Evolutionary conservation across 306 rosid genomes (phyloP), one percentile per base, ranked within the genome.

Genomic region (Morella rubra): DNA sequence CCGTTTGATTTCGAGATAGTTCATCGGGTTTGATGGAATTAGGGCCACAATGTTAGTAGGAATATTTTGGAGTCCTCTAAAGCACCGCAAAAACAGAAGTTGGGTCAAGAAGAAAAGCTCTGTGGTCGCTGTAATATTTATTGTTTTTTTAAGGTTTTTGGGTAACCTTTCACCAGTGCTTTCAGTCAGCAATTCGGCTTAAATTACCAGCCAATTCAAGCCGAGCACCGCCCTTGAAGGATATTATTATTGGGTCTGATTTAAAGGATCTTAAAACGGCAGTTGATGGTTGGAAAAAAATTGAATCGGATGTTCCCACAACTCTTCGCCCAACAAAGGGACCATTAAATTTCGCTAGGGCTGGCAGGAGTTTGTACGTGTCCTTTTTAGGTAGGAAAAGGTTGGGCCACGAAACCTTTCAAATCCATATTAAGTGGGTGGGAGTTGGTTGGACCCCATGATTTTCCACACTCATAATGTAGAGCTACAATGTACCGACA

Each of bases 401-500:
- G 51, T 7, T 37, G 53, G 18, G 42, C 22, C 52, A n/a, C 7
- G 6, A 50, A n/a, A 49, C 6, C 24, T 51, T 4, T 40, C 61
- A 47, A 12, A 32, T 42, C 62, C 50, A 49, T 50, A 51, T 49
- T 76, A 40, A 14, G 73, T 65, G 58, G 79, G 58, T 65, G 73
- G 54, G 12, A 50, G 79, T 65, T 51, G 79, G 61, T 37, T 65
- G 54, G 79, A 65, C 19, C 6, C 2, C 27, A 41, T 65, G 71
- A 42, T 41, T 65, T 18, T n/a, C 50, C 50, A 42, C 15, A 18
- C 49, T 9, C 70, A 62, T 19, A 61, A 61, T 32, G 2, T 32
- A 32, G 4, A 32, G 8, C 44, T 12, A 13, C 32, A 27, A 11
- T 6, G 18, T 14, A 32, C 1, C 68, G 1, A 32, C 44, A 61